These are phyloP conservation scores for Fusarium incarnatum DNA, from an alignment of 2,329 filamentous ascomycete species.

Conservation along the genomic window DNA sequence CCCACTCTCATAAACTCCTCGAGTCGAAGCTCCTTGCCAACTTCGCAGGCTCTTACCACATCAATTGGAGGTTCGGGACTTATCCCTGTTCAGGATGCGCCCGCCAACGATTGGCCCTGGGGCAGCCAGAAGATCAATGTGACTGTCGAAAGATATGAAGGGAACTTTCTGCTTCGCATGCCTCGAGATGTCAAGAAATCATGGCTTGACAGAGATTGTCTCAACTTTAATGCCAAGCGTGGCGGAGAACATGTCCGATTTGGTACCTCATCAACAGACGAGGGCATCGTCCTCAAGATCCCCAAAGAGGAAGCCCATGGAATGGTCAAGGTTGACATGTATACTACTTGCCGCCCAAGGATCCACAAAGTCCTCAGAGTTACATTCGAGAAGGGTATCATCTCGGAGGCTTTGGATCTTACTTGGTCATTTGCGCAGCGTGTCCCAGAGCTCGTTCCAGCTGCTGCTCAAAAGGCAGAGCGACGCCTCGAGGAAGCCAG, in stretches of 20 bases:
- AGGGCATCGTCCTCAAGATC: conserved; percentile 66
- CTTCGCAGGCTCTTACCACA: conserved; percentile 20
- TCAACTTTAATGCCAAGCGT: conserved; percentile 66
- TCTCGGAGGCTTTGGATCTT: conserved; percentile 59
- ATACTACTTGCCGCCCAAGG: conserved; percentile 68
- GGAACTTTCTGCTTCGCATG: conserved; percentile 67
- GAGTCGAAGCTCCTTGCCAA: conserved; percentile 34
- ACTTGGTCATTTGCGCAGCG: conserved; percentile 58
- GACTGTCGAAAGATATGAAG: conserved; percentile 52
- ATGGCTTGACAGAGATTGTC: conserved; percentile 68
- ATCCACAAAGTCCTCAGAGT: conserved; percentile 71
- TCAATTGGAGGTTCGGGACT: conserved; percentile 44
- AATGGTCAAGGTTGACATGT: conserved; percentile 67
- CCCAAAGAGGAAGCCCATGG: conserved; percentile 67
- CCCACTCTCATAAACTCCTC: conserved; percentile 39
- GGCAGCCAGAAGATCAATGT: conserved; percentile 49
- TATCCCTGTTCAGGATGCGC: conserved; percentile 47
- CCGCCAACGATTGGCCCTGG: conserved; percentile 52
- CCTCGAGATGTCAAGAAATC: conserved; percentile 61
- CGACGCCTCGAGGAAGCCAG: conserved; percentile 52
- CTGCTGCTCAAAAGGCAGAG: conserved; percentile 55
- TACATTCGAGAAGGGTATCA: conserved; percentile 65
- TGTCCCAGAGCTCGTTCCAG: conserved; percentile 55
- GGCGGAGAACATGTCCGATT: conserved; percentile 61
- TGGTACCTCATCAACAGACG: conserved; percentile 60